Conservation (phyloP, 257 asterid genomes). For the Nicotiana benthamiana region DNA sequence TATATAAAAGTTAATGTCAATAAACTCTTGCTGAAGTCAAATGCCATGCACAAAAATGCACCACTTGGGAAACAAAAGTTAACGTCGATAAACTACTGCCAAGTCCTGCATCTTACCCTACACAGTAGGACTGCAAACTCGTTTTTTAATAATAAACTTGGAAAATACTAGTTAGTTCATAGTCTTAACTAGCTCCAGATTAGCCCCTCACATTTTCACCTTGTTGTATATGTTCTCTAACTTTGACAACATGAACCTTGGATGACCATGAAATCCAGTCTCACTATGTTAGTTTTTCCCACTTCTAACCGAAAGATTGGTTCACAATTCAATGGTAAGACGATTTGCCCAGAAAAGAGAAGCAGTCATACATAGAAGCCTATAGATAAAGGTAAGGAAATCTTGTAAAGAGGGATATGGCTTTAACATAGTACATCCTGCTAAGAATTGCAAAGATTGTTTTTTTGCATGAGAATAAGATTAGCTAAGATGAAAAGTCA, state of each 20-base stretch:
- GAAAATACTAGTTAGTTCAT: neutral
- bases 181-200: neutral
- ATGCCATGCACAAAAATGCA: neutral
- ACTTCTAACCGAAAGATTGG: neutral
- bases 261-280: neutral
- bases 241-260: neutral
- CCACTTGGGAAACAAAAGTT: neutral
- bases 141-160: neutral
- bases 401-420: neutral
- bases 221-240: neutral
- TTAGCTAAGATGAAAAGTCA: neutral
- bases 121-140: neutral
- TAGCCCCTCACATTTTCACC: neutral
- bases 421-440: neutral
- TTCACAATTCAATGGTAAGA: neutral
- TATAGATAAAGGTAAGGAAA: neutral
- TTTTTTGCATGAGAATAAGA: neutral
- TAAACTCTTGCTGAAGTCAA: neutral
- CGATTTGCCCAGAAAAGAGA: neutral
- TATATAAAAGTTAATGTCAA: neutral
- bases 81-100: too few relatives aligned
- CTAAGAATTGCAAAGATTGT: neutral
- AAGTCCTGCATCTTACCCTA: neutral
- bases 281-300: neutral
- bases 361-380: neutral